Evolutionary conservation across 73 alveolate species (phyloP).

Genomic region (Tetrahymena thermophila): DNA sequence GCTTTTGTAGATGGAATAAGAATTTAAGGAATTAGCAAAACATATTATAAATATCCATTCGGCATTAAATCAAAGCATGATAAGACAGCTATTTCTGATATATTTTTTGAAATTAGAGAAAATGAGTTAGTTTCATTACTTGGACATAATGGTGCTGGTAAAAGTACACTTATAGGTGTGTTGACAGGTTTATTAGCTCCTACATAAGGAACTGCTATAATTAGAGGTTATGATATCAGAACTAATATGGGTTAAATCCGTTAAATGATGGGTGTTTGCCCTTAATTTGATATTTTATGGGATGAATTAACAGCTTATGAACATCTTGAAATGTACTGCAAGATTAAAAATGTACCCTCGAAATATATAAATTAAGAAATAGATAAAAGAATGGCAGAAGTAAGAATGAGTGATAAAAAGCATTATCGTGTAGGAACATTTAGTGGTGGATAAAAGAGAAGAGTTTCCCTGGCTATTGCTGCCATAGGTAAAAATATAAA

Average conservation of each 20-base stretch:
- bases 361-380: slow-evolving; percentile 46
- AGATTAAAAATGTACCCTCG: slow-evolving; percentile 55
- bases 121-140: slow-evolving; percentile 60
- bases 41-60: slow-evolving; percentile 31
- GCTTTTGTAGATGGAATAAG: slow-evolving; percentile 35
- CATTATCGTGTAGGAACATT: slow-evolving; percentile 62
- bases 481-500: slow-evolving; percentile 55
- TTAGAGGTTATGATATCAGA: slow-evolving; percentile 59
- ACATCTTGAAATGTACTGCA: slow-evolving; percentile 66
- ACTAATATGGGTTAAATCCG: slow-evolving; percentile 65
- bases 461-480: slow-evolving; percentile 88
- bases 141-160: slow-evolving; percentile 93
- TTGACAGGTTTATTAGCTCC: slow-evolving; percentile 70
- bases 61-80: slow-evolving; percentile 23
- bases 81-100: slow-evolving; percentile 41
- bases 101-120: slow-evolving; percentile 31
- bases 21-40: slow-evolving; percentile 39
- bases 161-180: slow-evolving; percentile 65
- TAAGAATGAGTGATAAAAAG: slow-evolving; percentile 50
- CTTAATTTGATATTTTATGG: slow-evolving; percentile 79
- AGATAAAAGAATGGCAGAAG: slow-evolving; percentile 50
- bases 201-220: slow-evolving; percentile 61
- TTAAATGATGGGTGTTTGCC: slow-evolving; percentile 73
- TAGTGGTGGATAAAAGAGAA: slow-evolving; percentile 95
- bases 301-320: slow-evolving; percentile 80